A percentile compares a stretch with the other conserved stretches of the same genome.
Evolutionary conservation across 805 yeast species (phyloP).

Genomic region (Ogataea chonburiensis): DNA sequence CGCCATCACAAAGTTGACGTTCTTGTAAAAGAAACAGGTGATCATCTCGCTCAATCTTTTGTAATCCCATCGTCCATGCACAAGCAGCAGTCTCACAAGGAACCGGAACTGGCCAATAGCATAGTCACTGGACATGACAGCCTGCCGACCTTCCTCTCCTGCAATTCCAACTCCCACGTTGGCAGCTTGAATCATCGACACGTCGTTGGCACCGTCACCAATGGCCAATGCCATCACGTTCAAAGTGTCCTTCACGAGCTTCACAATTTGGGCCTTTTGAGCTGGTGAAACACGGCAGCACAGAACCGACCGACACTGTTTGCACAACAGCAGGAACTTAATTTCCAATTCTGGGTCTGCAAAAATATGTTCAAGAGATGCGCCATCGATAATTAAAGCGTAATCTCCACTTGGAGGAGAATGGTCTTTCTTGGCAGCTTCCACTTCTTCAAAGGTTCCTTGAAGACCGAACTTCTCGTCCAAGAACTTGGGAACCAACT

Average conservation of each 20-base stretch:
- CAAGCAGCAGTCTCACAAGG: constrained; percentile 60
- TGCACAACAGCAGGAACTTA: constrained; percentile 68
- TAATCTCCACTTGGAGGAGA: constrained; percentile 55
- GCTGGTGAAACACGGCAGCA: constrained; percentile 86
- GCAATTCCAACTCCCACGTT: constrained; percentile 85
- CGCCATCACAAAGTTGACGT: constrained; percentile 69
- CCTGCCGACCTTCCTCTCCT: constrained; percentile 85
- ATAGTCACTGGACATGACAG: constrained; percentile 83
- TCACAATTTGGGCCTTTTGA: constrained; percentile 75
- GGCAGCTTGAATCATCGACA: constrained; percentile 85
- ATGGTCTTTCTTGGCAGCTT: constrained; percentile 57
- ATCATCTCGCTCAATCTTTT: constrained; percentile 73
- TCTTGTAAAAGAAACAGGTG: constrained; percentile 76
- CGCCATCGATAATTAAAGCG: constrained; percentile 73
- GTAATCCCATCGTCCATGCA: constrained; percentile 86
- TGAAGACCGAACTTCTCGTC: constrained; percentile 45
- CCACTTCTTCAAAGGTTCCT: constrained; percentile 44
- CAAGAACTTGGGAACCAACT: constrained; percentile 47
- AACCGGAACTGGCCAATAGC: constrained; percentile 79
- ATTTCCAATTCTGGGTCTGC: constrained; percentile 38
- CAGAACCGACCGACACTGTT: constrained; percentile 73
- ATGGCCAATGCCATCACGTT: constrained; percentile 77
- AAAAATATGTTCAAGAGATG: constrained; percentile 50
- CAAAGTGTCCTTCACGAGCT: constrained; percentile 59
- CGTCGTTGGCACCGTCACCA: constrained; percentile 88